phyloP scores from a whole-genome alignment of 2,329 filamentous ascomycete genomes.

The Fulvia fulva region DNA sequence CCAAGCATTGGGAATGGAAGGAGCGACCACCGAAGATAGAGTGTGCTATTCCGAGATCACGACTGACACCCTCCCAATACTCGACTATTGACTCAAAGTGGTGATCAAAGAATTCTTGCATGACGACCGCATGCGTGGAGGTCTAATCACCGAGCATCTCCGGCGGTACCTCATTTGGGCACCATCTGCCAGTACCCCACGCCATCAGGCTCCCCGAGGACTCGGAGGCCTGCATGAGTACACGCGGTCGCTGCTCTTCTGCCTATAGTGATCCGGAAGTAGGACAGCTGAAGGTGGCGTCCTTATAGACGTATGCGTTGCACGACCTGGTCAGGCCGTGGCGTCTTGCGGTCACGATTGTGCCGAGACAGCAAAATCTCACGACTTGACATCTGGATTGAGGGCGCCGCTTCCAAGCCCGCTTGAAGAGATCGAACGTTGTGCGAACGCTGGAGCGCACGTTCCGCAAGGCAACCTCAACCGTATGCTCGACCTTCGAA shows the following conservation, averaged over 20 bases:
- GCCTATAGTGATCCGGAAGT: background rate
- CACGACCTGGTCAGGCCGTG: background rate
- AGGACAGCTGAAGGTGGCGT: background rate
- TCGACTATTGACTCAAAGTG: background rate
- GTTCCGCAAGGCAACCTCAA: background rate
- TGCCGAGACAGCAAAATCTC: background rate
- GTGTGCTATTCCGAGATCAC: background rate
- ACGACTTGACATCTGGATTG: background rate
- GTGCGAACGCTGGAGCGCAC: background rate
- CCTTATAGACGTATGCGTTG: background rate
- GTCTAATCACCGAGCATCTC: slow-evolving; percentile 9
- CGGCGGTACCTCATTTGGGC: background rate
- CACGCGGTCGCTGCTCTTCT: background rate
- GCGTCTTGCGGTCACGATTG: background rate
- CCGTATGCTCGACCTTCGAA: background rate
- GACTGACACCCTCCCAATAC: background rate
- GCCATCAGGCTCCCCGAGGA: slow-evolving; percentile 2
- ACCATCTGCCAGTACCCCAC: slow-evolving; percentile 4
- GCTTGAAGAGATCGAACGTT: background rate
- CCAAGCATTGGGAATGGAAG: background rate
- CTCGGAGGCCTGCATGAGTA: background rate
- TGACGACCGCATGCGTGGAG: background rate
- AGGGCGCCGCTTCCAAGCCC: background rate
- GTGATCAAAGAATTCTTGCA: background rate
- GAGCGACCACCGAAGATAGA: background rate